Base-by-base conservation (phyloP, 768 basidiomycete species). In the Russula sp. region DNA sequence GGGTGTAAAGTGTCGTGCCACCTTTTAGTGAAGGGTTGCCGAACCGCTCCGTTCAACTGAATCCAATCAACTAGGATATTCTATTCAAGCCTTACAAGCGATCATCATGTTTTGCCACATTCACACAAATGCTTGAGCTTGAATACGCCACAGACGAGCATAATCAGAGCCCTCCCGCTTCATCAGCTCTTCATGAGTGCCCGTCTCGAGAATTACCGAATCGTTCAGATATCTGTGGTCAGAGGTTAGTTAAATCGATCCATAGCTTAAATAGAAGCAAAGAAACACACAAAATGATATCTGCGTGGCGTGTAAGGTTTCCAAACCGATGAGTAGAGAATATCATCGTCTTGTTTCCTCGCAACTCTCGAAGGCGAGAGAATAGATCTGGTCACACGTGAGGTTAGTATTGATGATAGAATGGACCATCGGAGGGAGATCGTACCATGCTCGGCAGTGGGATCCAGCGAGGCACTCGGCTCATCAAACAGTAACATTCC, bases 311-410 rank as follows among this genome's bases (percentile, higher is more conserved):
- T 0, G 88, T 90, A 13, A 89, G 76, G 63, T 84, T 88, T 10
- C 88, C 88, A 68, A 78, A 81, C 0, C 86, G 77, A 72, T 88
- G 90, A 0, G 87, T 87, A 1, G 88, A 90, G 71, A 90, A 90
- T 32, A 91, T 73, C 89, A 91, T 91, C 2, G 89, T 91, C 73
- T 91, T 91, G 71, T 80, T 85, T 14, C 87, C 87, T 57, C 88
- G 79, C 22, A 92, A 70, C 7, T 78, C 74, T 20, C 86, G 81
- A 35, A 91, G 75, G 37, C 89, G 79, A 65, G 87, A 82, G 57
- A 92, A 92, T 6, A 91, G 75, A 71, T 91, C 82, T 82, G 20
- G 37, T 6, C 44, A 44, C 42, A n/a, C 6, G 6, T n/a, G 7
- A 18, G 16, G 16, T 44, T 40, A 13, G 40, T 10, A 14, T 40